Base-by-base conservation (phyloP, 2,329 filamentous ascomycete species). In the Colletotrichum camelliae region DNA sequence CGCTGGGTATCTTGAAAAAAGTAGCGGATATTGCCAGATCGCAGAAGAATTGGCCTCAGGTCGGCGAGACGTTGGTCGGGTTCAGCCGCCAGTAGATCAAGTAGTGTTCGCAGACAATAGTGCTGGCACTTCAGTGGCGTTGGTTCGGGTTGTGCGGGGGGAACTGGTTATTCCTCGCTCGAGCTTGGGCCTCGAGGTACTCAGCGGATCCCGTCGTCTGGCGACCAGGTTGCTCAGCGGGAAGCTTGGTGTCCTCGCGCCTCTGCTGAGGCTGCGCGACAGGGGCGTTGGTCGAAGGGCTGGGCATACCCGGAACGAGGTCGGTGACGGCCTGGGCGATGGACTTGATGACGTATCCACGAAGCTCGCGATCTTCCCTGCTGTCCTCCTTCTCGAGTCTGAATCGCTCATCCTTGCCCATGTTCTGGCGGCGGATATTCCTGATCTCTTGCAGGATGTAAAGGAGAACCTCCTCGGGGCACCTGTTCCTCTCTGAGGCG, bases 401-500 rank as follows among this genome's bases (percentile, higher is more conserved):
- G 85, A 96, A 96, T 75, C 94, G 93, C 80, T 97, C 93, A 21
- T 96, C 93, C 87, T 98, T 98, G 83, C 90, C 89, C 89, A 98
- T 91, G 85, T 97, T 96, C 80, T 92, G 90, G 67, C 97, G 93
- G 81, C 96, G 94, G 81, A 96, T 91, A 77, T 92, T 92, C 81
- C 95, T 95, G 81, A 99, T 97, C 87, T 98, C 97, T 80, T 96
- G 93, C 86, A 97, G 94, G 77, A 98, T 95, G 88, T 96, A 96
- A 18, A 98, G 90, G 77, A 98, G 89, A 7, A 98, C 96, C 78
- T 97, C 94, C 84, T 99, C 97, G 0, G 96, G 92, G 79, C 94
- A 96, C 80, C 93, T 91, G 79, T 90, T 95, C 78, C 97, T 93
- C 77, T 94, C 92, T n/a, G 91, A 88, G 39, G 94, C 93, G 80